Conservation (phyloP, 805 yeast species). For the Candida caryicola region DNA sequence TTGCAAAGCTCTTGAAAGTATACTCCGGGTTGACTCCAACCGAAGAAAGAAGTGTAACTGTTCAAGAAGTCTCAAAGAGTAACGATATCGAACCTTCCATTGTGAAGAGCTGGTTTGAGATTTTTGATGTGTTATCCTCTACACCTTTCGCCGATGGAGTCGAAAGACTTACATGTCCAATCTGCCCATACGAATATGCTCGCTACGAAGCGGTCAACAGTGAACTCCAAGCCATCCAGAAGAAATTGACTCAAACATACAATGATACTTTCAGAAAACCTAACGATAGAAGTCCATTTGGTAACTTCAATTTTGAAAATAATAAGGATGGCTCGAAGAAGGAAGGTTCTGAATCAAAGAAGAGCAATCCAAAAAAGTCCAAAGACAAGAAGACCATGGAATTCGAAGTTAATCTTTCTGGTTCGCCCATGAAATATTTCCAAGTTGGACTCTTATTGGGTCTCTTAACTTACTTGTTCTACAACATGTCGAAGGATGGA, state of each 20-base stretch:
- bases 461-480: conserved; percentile 22
- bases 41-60: conserved; percentile 10
- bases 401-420: conserved; percentile 23
- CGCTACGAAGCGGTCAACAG: conserved; percentile 12
- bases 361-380: conserved; percentile 10
- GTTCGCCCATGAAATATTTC: conserved; percentile 24
- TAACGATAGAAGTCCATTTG: conserved; percentile 6
- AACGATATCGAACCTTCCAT: conserved; percentile 12
- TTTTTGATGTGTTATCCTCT: conserved; percentile 25
- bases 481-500: conserved; percentile 16
- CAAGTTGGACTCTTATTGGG: conserved; percentile 33
- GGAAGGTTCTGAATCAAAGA: conserved; percentile 1
- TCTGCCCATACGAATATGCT: conserved; percentile 29
- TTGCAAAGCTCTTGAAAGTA: conserved; percentile 18
- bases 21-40: conserved; percentile 15
- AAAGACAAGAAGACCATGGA: conserved; percentile 15
- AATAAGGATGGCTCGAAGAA: conserved; percentile 8
- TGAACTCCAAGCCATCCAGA: conserved; percentile 10
- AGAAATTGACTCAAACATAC: conserved; percentile 5
- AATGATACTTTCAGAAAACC: conserved; percentile 5
- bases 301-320: conserved; percentile 9
- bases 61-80: conserved; percentile 12
- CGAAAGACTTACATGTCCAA: conserved; percentile 19
- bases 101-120: conserved; percentile 27
- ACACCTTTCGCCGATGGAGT: conserved; percentile 23